A percentile compares a stretch with the other conserved stretches of the same genome.
Conservation (phyloP, 2,329 filamentous ascomycete genomes). For the Hymenoscyphus salicellus region DNA sequence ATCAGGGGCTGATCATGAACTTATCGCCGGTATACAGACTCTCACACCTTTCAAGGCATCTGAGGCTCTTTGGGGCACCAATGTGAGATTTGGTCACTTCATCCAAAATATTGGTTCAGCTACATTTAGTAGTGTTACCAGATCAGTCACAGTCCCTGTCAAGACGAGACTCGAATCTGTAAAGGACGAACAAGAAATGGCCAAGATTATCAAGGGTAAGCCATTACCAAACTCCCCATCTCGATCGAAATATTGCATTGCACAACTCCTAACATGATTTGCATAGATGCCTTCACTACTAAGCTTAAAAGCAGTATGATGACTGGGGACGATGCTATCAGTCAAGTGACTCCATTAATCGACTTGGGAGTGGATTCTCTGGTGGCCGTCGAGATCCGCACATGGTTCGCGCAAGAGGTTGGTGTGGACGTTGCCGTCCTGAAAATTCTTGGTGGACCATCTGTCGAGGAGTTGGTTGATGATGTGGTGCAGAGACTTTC, state of each 20-base stretch:
- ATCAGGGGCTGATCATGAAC: background rate
- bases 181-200: background rate
- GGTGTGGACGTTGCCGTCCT: conserved; percentile 2
- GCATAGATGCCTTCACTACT: background rate
- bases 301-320: background rate
- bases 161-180: background rate
- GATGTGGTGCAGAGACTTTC: background rate
- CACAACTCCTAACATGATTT: background rate
- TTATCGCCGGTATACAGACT: background rate
- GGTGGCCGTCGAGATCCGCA: conserved; percentile 7
- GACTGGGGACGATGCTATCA: background rate
- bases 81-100: background rate
- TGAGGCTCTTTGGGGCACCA: background rate
- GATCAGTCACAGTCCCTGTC: background rate
- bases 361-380: conserved; percentile 10
- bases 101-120: background rate
- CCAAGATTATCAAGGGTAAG: background rate
- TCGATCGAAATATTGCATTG: background rate
- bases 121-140: background rate
- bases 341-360: background rate
- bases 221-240: background rate
- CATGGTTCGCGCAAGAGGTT: conserved; percentile 7
- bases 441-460: conserved; percentile 5
- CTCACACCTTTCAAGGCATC: background rate
- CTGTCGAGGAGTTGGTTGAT: background rate